Conservation (phyloP, 495 filamentous ascomycete genomes). For the Aspergillus sclerotioniger region DNA sequence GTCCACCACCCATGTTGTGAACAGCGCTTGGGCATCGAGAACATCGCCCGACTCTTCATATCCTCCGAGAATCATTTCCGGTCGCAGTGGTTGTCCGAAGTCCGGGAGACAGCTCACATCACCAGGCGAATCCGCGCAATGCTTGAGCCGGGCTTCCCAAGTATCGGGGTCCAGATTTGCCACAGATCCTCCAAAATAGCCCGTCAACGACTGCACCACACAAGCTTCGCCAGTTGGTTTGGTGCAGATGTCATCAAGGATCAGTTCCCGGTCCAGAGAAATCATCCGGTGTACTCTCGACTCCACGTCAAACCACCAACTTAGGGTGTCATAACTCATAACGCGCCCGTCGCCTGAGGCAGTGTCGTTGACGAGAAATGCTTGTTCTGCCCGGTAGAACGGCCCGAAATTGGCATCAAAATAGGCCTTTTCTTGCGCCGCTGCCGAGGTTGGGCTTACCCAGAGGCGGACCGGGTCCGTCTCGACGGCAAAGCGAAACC, state of each 20-base stretch:
- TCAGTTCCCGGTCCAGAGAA: conserved; percentile 59
- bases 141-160: conserved; percentile 66
- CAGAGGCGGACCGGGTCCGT: conserved; percentile 86
- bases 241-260: conserved; percentile 84
- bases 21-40: conserved; percentile 73
- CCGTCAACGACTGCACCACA: conserved; percentile 85
- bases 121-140: conserved; percentile 75
- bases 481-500: conserved; percentile 82
- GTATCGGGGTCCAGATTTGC: conserved; percentile 56
- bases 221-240: conserved; percentile 88
- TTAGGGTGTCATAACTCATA: conserved; percentile 79
- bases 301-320: conserved; percentile 95
- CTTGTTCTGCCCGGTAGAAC: conserved; percentile 91
- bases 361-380: conserved; percentile 89
- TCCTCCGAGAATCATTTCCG: conserved; percentile 82
- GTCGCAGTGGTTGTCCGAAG: conserved; percentile 81
- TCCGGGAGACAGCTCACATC: conserved; percentile 70
- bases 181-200: conserved; percentile 75
- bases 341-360: conserved; percentile 64
- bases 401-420: conserved; percentile 95
- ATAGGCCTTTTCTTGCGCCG: conserved; percentile 89
- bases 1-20: conserved; percentile 94
- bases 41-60: conserved; percentile 64
- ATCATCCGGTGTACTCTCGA: conserved; percentile 65
- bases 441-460: conserved; percentile 89